phyloP scores from a whole-genome alignment of 495 filamentous ascomycete genomes.

The Staphylotrichum longicolle region DNA sequence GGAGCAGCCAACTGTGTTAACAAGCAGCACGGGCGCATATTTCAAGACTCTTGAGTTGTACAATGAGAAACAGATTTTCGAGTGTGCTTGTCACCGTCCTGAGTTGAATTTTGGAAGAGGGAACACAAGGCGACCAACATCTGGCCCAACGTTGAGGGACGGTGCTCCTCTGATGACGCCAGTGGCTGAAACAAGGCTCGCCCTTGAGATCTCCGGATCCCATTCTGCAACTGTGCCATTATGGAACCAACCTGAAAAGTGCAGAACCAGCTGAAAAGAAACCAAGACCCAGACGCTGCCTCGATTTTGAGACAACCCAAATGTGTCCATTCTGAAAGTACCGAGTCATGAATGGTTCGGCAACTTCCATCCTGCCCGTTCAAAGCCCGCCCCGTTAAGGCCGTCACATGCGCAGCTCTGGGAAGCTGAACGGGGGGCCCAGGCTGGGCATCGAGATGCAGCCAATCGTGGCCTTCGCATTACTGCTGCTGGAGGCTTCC shows the following conservation, averaged over 20 bases:
- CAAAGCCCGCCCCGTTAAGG: too few species aligned
- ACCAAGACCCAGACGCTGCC: not conserved
- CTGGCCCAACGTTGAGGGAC: too few species aligned
- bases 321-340: not conserved
- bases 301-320: too few species aligned
- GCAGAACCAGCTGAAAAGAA: not conserved
- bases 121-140: not conserved
- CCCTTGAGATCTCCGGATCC: too few species aligned
- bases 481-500: constrained; percentile 13
- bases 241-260: not conserved
- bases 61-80: too few species aligned
- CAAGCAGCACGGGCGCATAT: too few species aligned
- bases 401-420: constrained; percentile 26
- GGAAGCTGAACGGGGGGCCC: not conserved
- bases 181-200: not conserved
- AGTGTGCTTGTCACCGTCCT: not conserved
- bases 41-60: too few species aligned
- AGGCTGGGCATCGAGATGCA: not conserved
- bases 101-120: not conserved
- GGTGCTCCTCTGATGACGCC: not conserved
- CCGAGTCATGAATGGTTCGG: constrained; percentile 18
- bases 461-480: constrained; percentile 26
- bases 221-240: too few species aligned
- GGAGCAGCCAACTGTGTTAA: too few species aligned
- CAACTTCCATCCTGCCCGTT: constrained; percentile 2